These are phyloP conservation scores for Myriosclerotinia scirpicola DNA, from an alignment of 2,329 filamentous ascomycete genomes.

Conservation along the genomic window DNA sequence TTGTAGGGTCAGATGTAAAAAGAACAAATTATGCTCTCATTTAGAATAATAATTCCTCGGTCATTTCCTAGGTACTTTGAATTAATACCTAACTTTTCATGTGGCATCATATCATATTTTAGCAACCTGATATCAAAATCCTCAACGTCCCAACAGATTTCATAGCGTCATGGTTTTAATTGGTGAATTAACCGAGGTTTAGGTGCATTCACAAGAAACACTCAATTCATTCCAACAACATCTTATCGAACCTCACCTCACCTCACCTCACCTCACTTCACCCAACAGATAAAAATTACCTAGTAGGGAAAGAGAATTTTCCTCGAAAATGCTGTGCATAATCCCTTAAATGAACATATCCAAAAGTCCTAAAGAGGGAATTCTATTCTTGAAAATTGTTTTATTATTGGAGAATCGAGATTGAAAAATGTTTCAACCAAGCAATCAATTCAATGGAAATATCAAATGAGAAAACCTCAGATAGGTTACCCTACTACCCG, in stretches of 20 bases:
- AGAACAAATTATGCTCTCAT: no score
- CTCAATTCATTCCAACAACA: background rate
- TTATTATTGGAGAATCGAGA: background rate
- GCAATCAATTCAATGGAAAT: no score
- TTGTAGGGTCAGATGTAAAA: no score
- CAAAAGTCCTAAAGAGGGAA: background rate
- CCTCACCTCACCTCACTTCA: no score
- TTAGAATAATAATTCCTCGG: no score
- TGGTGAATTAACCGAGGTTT: background rate
- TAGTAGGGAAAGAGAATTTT: no score
- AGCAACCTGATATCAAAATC: background rate
- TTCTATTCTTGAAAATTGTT: background rate
- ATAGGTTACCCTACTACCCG: no score
- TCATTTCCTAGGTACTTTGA: background rate
- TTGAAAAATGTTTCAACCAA: background rate
- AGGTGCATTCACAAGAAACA: background rate
- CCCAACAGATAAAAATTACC: background rate
- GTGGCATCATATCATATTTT: background rate
- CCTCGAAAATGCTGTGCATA: no score
- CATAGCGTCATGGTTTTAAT: background rate
- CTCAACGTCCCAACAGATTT: constrained; percentile 21
- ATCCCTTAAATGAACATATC: no score
- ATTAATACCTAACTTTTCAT: background rate
- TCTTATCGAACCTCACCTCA: background rate
- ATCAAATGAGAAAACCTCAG: no score